A percentile compares a stretch with the other conserved stretches of the same genome.
Evolutionary conservation across 345 rosid genomes (phyloP).

Genomic region (Hibiscus tridactylites): DNA sequence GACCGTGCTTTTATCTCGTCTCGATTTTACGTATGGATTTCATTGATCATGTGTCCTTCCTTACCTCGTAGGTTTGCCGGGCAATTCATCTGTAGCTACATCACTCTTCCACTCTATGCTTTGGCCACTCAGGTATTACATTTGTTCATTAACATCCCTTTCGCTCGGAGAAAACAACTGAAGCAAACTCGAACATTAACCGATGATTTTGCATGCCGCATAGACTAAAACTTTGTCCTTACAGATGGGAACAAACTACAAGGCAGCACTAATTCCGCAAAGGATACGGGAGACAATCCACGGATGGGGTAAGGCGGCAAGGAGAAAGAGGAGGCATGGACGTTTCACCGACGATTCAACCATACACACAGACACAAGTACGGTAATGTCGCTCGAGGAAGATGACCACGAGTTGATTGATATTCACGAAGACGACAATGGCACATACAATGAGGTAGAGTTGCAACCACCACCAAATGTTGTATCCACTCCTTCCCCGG

Average conservation of each 20-base stretch:
- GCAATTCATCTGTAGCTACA: constrained; percentile 93
- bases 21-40: constrained; percentile 4
- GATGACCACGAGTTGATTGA: constrained; percentile 56
- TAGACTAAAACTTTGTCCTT: neutral
- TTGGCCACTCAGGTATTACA: constrained; percentile 75
- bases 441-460: constrained; percentile 35
- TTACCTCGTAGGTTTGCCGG: constrained; percentile 58
- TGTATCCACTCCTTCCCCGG: constrained; percentile 19
- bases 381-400: constrained; percentile 75
- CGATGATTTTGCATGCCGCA: neutral
- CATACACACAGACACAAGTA: constrained; percentile 77
- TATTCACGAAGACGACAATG: constrained; percentile 26
- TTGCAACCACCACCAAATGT: constrained; percentile 26
- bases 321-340: constrained; percentile 74
- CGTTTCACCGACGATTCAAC: constrained; percentile 54
- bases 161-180: neutral
- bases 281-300: constrained; percentile 80
- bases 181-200: too few relatives aligned
- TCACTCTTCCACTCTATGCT: constrained; percentile 92
- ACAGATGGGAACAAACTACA: constrained; percentile 97
- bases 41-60: neutral
- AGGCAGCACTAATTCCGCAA: constrained; percentile 79
- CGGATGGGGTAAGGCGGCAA: constrained; percentile 83
- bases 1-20: neutral
- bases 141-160: neutral